Evolutionary conservation across 805 yeast genomes (phyloP), one percentile per base, ranked within the genome.

Genomic region (Suhomyces pyralidae): DNA sequence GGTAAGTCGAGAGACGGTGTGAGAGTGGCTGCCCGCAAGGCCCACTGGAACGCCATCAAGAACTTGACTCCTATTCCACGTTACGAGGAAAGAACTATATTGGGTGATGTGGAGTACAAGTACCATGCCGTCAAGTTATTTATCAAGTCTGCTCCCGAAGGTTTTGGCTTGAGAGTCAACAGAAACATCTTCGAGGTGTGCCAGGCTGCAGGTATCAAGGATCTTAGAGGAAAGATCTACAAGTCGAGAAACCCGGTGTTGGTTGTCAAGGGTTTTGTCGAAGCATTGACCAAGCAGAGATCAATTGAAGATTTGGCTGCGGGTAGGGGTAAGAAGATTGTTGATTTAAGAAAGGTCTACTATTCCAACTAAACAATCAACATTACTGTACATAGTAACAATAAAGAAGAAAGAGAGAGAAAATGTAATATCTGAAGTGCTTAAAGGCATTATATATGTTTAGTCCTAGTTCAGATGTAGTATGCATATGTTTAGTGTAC

Each of bases 171-270:
- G 55, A 81, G 97, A 62, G 97, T 91, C 45, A 92, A 92, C 73
- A 96, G 89, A 59, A 83, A 86, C 68, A 85, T 94, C 57, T 90
- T 86, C 63, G 97, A 91, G 73, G 83, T 94, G 53, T 92, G 97
- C 70, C 88, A 87, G 67, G 84, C 91, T 54, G 96, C 92, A 1
- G 99, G 99, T 57, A 90, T 94, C 69, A 88, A 87, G 70, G 99
- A 94, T 72, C 76, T 94, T 63, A 83, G 91, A 62, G 97, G 96
- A 4, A 93, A 93, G 66, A 88, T 93, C 46, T 90, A 88, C 77
- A 86, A 91, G 64, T 89, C 97, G 36, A 83, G 98, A 78, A 94
- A 93, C 74, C 86, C 87, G 49, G 90, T 94, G 96, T 92, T 92
- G 70, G 96, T 92, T 47, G 90, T 90, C 53, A 91, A 92, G 74